Conservation (phyloP, 768 basidiomycete species). For the Baorangia bicolor region DNA sequence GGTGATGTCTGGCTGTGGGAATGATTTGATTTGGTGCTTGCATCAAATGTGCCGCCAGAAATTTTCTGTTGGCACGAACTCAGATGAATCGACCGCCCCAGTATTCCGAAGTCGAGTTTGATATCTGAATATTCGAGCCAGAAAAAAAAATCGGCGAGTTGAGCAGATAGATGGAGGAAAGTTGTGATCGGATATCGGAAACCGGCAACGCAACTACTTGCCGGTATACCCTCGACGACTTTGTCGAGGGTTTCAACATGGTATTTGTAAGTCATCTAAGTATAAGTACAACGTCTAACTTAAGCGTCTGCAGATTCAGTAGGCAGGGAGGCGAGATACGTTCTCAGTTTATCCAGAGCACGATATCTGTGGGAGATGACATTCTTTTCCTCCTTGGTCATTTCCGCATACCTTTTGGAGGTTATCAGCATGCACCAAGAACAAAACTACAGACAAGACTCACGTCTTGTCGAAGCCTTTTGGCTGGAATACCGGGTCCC, state of each 20-base stretch:
- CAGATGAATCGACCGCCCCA: background rate
- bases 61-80: background rate
- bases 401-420: constrained; percentile 58
- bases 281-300: background rate
- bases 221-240: background rate
- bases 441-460: constrained; percentile 18
- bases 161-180: background rate
- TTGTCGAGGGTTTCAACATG: background rate
- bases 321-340: constrained; percentile 33
- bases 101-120: background rate
- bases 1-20: background rate
- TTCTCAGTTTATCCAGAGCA: constrained; percentile 57
- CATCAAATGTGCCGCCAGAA: background rate
- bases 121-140: background rate
- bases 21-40: background rate
- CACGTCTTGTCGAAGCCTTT: constrained; percentile 76
- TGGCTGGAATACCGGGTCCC: constrained; percentile 88
- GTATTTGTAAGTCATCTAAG: background rate
- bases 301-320: background rate
- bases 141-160: background rate
- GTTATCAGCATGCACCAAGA: background rate
- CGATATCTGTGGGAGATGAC: constrained; percentile 63
- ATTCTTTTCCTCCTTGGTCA: constrained; percentile 63
- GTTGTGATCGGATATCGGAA: constrained; percentile 18
- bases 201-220: constrained; percentile 10